phyloP scores from a whole-genome alignment of 2,329 filamentous ascomycete species.

The Pseudogymnoascus sp. region DNA sequence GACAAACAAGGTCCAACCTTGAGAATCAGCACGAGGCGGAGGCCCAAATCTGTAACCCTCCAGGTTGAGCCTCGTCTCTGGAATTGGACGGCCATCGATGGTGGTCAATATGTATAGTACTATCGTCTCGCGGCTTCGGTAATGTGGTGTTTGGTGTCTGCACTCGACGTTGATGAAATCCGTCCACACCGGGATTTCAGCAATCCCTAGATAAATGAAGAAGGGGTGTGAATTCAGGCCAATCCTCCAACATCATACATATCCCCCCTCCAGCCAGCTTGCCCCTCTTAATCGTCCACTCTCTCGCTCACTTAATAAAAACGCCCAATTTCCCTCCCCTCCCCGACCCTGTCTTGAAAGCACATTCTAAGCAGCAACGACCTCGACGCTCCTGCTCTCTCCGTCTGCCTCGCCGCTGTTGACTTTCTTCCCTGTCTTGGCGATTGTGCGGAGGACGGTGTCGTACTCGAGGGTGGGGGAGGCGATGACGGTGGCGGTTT shows the following conservation, averaged over 20 bases:
- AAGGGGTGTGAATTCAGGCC: not conserved
- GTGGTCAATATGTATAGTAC: not conserved
- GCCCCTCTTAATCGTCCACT: not conserved
- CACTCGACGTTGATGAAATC: not conserved
- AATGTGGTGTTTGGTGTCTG: not conserved
- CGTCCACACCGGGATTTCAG: not conserved
- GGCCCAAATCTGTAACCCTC: no score
- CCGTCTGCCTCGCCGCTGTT: conserved; percentile 70
- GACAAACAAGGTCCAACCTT: no score
- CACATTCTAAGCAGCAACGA: not conserved
- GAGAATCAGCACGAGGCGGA: no score
- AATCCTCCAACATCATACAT: not conserved
- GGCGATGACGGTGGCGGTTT: conserved; percentile 72
- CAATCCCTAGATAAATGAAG: not conserved
- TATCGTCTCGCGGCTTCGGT: not conserved
- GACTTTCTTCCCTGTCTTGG: conserved; percentile 92
- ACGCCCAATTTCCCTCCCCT: not conserved
- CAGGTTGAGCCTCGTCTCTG: no score
- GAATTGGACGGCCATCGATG: not conserved
- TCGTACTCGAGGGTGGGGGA: conserved; percentile 65
- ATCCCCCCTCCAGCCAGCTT: not conserved
- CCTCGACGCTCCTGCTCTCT: conserved; percentile 45
- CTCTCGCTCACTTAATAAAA: not conserved
- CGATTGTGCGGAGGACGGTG: conserved; percentile 77
- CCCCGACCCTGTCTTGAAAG: not conserved